Evolutionary conservation across 2,329 filamentous ascomycete genomes (phyloP).

Genomic region (Gliomastix tumulicola): DNA sequence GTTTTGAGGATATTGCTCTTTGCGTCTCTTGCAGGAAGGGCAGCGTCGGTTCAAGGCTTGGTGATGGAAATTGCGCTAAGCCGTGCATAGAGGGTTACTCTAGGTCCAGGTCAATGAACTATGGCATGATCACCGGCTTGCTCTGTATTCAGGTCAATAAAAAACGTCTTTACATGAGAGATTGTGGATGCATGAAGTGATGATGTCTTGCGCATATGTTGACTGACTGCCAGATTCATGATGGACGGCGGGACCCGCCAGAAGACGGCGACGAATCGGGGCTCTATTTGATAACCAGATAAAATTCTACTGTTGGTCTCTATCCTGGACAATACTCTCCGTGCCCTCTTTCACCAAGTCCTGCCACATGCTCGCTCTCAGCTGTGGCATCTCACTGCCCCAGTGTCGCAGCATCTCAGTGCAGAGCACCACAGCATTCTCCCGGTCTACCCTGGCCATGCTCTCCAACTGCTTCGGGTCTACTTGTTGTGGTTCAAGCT

Average conservation of each 20-base stretch:
- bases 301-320: conserved; percentile 8
- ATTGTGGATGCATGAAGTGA: too few relatives aligned
- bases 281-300: too few relatives aligned
- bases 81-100: conserved; percentile 26
- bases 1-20: conserved; percentile 34
- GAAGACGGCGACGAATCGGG: too few relatives aligned
- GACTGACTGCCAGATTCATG: too few relatives aligned
- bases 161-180: conserved; percentile 1
- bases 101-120: conserved; percentile 33
- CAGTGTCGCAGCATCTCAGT: conserved; percentile 44
- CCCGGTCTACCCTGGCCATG: conserved; percentile 46
- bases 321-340: conserved; percentile 27
- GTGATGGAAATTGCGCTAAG: conserved; percentile 23
- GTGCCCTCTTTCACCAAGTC: conserved; percentile 43
- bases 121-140: conserved; percentile 31
- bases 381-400: conserved; percentile 28
- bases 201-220: too few relatives aligned
- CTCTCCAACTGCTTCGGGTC: conserved; percentile 33
- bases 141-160: conserved; percentile 16
- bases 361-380: conserved; percentile 33
- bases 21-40: conserved; percentile 27
- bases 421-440: conserved; percentile 54
- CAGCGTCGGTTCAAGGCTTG: conserved; percentile 29
- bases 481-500: conserved; percentile 38
- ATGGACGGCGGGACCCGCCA: too few relatives aligned